These are phyloP conservation scores for Smithsoniella earleae DNA, from an alignment of 163 green algal species.

Conservation along the genomic window DNA sequence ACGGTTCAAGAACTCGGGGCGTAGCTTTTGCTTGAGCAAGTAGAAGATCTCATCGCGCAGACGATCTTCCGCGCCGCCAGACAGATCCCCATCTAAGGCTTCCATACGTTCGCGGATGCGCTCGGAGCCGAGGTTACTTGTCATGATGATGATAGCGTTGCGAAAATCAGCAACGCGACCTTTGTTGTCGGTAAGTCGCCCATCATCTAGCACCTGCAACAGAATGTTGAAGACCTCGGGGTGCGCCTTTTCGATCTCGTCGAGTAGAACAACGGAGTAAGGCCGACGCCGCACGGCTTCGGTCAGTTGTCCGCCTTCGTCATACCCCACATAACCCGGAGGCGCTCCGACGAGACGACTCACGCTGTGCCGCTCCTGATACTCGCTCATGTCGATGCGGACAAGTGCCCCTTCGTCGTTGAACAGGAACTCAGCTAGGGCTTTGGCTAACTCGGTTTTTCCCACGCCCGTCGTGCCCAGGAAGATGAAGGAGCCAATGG, in stretches of 20 bases:
- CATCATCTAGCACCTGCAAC: conserved; percentile 90
- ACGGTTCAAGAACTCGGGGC: conserved; percentile 94
- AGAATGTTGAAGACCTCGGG: conserved; percentile 90
- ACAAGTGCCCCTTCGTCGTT: conserved; percentile 62
- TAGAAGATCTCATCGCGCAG: too few relatives aligned
- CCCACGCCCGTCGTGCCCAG: conserved; percentile 56
- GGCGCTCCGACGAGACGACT: conserved; percentile 65
- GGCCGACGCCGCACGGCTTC: conserved; percentile 46
- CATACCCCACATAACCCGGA: conserved; percentile 79
- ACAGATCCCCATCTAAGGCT: too few relatives aligned
- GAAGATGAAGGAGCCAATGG: conserved; percentile 79
- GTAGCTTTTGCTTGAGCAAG: not conserved
- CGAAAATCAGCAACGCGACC: conserved; percentile 78
- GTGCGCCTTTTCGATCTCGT: conserved; percentile 77
- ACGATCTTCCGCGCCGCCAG: too few relatives aligned
- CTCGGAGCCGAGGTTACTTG: conserved; percentile 67
- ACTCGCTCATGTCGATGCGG: conserved; percentile 65
- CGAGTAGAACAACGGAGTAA: conserved; percentile 69
- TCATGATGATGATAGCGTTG: conserved; percentile 87
- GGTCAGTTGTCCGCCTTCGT: conserved; percentile 46
- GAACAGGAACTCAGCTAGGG: conserved; percentile 72
- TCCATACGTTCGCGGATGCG: conserved; percentile 71
- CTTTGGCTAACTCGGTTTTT: conserved; percentile 92
- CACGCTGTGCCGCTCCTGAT: conserved; percentile 85
- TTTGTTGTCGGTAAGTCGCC: conserved; percentile 80